A percentile compares a stretch with the other conserved stretches of the same genome.
These are phyloP conservation scores for Fusarium tricinctum DNA, from an alignment of 2,329 filamentous ascomycete genomes.

Conservation along the genomic window DNA sequence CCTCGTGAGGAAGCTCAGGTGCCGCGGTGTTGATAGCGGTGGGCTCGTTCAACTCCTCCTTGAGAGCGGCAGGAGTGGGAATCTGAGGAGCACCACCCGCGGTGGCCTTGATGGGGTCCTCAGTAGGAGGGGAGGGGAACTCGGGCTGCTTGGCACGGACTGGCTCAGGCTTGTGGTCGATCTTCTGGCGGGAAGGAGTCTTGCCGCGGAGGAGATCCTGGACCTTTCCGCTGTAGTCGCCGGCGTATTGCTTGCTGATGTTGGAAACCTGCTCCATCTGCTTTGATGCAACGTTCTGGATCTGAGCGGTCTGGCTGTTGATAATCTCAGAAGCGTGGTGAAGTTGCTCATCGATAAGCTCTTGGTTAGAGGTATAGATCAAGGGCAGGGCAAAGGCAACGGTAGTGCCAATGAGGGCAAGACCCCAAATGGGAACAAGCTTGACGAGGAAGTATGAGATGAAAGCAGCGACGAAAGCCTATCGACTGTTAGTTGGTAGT, in stretches of 20 bases:
- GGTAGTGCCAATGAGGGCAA: conserved; percentile 71
- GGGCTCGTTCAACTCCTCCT: conserved; percentile 42
- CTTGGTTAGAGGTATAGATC: conserved; percentile 76
- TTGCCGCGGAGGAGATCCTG: conserved; percentile 72
- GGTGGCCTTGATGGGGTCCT: conserved; percentile 52
- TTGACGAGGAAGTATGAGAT: conserved; percentile 78
- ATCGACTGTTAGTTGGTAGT: conserved; percentile 30
- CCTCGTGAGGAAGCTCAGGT: conserved; percentile 47
- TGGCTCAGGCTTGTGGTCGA: conserved; percentile 47
- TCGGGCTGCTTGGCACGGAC: conserved; percentile 49
- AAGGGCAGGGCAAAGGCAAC: conserved; percentile 73
- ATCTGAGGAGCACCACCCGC: conserved; percentile 35
- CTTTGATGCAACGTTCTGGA: conserved; percentile 72
- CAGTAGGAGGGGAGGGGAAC: conserved; percentile 56
- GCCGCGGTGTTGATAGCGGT: conserved; percentile 48
- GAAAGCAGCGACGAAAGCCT: conserved; percentile 73
- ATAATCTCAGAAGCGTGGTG: conserved; percentile 70
- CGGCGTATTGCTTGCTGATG: conserved; percentile 76
- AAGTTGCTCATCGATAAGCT: conserved; percentile 75
- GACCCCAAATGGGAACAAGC: conserved; percentile 78
- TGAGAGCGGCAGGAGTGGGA: conserved; percentile 46
- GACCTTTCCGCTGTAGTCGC: conserved; percentile 77
- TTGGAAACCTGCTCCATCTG: conserved; percentile 74
- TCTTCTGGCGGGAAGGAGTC: conserved; percentile 59
- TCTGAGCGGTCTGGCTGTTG: conserved; percentile 73